phyloP scores from a whole-genome alignment of 228 moss, liverwort and hornwort genomes.

The Sphagnum magellanicum region DNA sequence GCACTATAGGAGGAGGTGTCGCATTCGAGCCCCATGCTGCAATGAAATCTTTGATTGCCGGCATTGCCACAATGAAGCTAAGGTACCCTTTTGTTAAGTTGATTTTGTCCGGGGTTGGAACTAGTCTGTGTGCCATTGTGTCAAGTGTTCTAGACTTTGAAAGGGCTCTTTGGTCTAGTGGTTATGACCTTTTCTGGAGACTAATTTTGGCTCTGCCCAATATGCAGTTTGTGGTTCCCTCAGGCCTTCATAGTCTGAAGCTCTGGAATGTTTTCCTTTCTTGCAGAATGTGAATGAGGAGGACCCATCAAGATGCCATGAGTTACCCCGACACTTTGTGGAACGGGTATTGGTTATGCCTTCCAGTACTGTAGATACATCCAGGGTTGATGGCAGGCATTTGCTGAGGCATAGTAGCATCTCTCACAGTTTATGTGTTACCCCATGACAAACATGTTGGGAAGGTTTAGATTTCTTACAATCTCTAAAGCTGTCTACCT shows the following conservation, averaged over 20 bases:
- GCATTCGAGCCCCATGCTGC: slow-evolving; percentile 87
- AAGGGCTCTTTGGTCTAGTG: not conserved
- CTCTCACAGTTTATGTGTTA: not conserved
- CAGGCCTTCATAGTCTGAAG: too few relatives aligned
- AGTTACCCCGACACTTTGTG: slow-evolving; percentile 65
- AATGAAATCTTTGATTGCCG: slow-evolving; percentile 81
- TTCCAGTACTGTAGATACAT: not conserved
- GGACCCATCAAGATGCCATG: slow-evolving; percentile 60
- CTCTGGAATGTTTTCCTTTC: not conserved
- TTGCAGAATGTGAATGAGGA: slow-evolving; percentile 59
- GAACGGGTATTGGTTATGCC: slow-evolving; percentile 33
- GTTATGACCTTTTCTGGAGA: not conserved
- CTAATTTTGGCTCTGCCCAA: not conserved
- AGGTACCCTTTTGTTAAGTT: slow-evolving; percentile 22
- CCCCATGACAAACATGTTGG: too few relatives aligned
- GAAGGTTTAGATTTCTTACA: not conserved
- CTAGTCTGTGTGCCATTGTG: not conserved
- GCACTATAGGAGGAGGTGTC: slow-evolving; percentile 80
- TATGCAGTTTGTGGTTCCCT: too few relatives aligned
- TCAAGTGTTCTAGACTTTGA: not conserved
- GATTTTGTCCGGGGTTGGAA: not conserved
- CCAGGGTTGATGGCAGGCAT: not conserved
- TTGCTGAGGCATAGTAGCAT: too few relatives aligned
- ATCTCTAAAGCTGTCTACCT: too few relatives aligned
- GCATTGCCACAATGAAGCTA: slow-evolving; percentile 93